These are phyloP conservation scores for Geranium rotundifolium DNA, from an alignment of 345 rosid species.

Conservation along the genomic window DNA sequence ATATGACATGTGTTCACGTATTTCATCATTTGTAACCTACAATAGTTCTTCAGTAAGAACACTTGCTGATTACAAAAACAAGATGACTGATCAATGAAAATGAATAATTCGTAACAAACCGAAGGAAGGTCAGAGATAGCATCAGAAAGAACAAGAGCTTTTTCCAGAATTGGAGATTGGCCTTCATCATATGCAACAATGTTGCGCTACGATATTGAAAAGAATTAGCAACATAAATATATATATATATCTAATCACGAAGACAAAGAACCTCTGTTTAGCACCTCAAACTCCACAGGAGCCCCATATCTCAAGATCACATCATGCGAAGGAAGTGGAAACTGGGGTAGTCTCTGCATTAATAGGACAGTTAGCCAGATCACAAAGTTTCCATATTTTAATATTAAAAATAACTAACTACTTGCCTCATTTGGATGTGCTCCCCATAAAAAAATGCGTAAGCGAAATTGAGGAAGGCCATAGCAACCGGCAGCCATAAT, in stretches of 20 bases:
- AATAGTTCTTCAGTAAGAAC: neutral
- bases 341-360: conserved; percentile 76
- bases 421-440: conserved; percentile 51
- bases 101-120: conserved; percentile 19
- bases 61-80: conserved; percentile 5
- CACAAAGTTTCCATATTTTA: neutral
- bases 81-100: neutral
- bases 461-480: conserved; percentile 91
- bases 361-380: neutral
- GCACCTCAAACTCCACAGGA: conserved; percentile 80
- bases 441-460: conserved; percentile 93
- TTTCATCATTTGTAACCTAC: conserved; percentile 54
- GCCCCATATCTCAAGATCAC: conserved; percentile 80
- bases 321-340: conserved; percentile 93
- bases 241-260: no score
- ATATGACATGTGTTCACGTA: conserved; percentile 43
- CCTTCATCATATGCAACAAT: conserved; percentile 81
- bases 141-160: conserved; percentile 64
- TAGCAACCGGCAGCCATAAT: conserved; percentile 92
- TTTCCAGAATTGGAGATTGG: conserved; percentile 51
- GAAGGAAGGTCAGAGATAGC: conserved; percentile 91
- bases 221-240: no score
- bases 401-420: no score
- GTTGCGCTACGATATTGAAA: conserved; percentile 57
- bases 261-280: no score